Base-by-base conservation (phyloP, 768 basidiomycete species). In the Paxillus rubicundulus region DNA sequence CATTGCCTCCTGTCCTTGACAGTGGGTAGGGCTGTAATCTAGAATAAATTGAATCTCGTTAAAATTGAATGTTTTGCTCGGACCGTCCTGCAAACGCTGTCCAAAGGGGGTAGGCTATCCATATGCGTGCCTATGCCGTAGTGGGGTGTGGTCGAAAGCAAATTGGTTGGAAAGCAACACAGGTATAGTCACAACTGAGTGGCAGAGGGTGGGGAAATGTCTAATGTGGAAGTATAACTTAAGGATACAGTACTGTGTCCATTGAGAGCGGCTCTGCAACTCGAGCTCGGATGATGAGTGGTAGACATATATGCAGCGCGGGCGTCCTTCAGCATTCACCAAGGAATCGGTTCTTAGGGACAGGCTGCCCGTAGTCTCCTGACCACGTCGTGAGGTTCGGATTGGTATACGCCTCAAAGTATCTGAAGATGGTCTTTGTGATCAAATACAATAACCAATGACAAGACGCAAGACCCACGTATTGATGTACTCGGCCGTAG, bases 401-500 rank as follows among this genome's bases (percentile, higher is more conserved):
- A 60, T 92, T 86, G 12, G 76, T 80, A 63, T 92, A 92, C 3
- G 87, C 85, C 51, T 85, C 82, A 17, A 76, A 67, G 62, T 87
- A 82, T 51, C 82, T 85, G 53, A 33, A 58, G n/a, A 48, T 36
- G 1, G 16, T 33, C 20, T 56, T 20, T 46, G 43, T 45, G 41
- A 10, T 42, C n/a, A 30, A 34, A 20, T 16, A 2, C 32, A 1
- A 20, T 16, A 16, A 17, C 21, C 42, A 27, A 20, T 37, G 32
- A 30, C 36, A 17, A 42, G 12, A 30, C 30, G 45, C 33, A 16
- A 30, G 17, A 72, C 74, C 56, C 65, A 85, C 81, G 70, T 66
- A 32, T 82, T 73, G 55, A 92, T 92, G 64, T 93, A 93, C 5
- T 73, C 68, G n/a, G 75, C 73, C 1, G 89, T 92, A 1, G 90